Evolutionary conservation across 2,329 filamentous ascomycete species (phyloP), one percentile per base, ranked within the genome.

Genomic region (Sclerotinia sclerotiorum): DNA sequence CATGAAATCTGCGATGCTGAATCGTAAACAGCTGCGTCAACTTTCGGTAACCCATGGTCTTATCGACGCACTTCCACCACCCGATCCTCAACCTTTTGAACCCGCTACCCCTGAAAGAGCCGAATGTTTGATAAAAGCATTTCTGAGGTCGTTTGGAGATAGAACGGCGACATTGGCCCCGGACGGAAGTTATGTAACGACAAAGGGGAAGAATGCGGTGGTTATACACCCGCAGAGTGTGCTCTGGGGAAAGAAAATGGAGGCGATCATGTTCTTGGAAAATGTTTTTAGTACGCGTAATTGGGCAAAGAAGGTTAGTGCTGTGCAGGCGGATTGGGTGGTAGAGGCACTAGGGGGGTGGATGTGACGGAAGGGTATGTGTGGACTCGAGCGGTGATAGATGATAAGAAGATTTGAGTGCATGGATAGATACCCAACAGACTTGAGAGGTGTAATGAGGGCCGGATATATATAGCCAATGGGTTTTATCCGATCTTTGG

Each of bases 241-340:
- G 0, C 73, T 90, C 60, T 85, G 88, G 71, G 87, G 87, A 0
- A 82, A 84, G 73, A 89, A 88, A 78, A 84, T 82, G 74, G 87
- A 89, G 77, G 87, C 87, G 5, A 88, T 90, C 75, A 87, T 90
- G 87, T 90, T 89, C 70, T 76, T 90, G 13, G 87, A 90, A 71
- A 85, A 90, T 71, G 86, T 90, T 0, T 90, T 85, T 73, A 90
- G 88, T 1, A 84, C 84, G 66, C 88, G 88, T 78, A 89, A 86
- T 73, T 90, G 89, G 69, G 87, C 85, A 0, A 89, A 88, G 76
- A 89, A 87, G 76, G 87, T 89, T 69, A 88, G 85, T 77, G 83
- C 82, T 0, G 83, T 89, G 21, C 84, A 87, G 69, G 84, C 84
- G 0, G 79, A 82, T 35, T 90, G 87, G 87, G 85, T 90, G 44